Base-by-base conservation (phyloP, 768 basidiomycete species). In the Tephrocybe sp. region DNA sequence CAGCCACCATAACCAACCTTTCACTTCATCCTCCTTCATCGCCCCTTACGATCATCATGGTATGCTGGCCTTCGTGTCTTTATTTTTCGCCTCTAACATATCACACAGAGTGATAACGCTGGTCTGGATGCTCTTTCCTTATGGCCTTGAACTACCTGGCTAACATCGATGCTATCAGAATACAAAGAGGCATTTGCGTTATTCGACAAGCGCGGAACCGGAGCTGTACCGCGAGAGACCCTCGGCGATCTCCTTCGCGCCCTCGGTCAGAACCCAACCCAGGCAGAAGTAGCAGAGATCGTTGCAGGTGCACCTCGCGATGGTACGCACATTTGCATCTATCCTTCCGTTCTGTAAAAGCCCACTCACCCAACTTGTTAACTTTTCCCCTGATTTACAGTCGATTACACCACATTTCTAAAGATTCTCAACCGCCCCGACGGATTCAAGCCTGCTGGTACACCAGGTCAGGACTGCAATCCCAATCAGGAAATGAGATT, bases 241-340 rank as follows among this genome's bases (percentile, higher is more conserved):
- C 73, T 99, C 1, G 97, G 97, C 8, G 95, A 98, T 66, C 80
- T 99, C 9, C 72, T 99, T 13, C 82, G 97, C 37, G 93, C 93
- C 0, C 74, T 99, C 3, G 97, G 97, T 2, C 97, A 98, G 73
- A 99, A 99, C 66, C 97, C 97, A n/a, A 98, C 95, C 0, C 97
- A 98, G 66, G 86, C 89, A n/a, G 94, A 99, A 68, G 94, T 98
- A 3, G 80, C 82, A 8, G 88, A 92, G 16, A 83, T 98, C 55
- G 79, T 89, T 23, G 70, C 75, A 4, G 65, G 70, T 12, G 84
- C 91, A 2, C 91, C 91, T 13, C 73, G 83, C 50, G 89, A 94
- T 49, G 88, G 91, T 91, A 56, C 45, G 69, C n/a, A n/a, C 47
- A 44, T 54, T 15, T 15, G 15, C 11, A 10, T 24, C 13, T 8